Base-by-base conservation (phyloP, 345 rosid species). In the Hevea brasiliensis region DNA sequence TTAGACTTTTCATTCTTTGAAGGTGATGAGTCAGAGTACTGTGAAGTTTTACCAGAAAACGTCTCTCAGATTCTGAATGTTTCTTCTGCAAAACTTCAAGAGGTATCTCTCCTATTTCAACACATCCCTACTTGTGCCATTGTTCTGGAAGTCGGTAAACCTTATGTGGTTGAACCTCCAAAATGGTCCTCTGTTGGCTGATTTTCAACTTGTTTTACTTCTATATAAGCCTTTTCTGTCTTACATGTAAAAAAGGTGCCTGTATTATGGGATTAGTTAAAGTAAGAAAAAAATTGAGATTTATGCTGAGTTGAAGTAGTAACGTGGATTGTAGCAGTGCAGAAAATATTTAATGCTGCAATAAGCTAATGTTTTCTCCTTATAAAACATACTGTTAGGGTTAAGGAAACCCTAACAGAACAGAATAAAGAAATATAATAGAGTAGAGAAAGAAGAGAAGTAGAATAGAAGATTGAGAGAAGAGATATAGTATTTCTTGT, bases 1-100 rank as follows among this genome's bases (percentile, higher is more conserved):
- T 73, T 87, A 24, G 58, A 81, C 70, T 87, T 85, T 74, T 78
- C 83, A 42, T 69, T 27, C 12, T 35, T 67, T 59, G 82, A 81
- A 61, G 74, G 59, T 35, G 70, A 62, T 24, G 23, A 50, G 29
- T 58, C 77, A 53, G 70, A 80, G 44, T 26, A 32, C 60, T 27
- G 29, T 70, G 64, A 50, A 27, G n/a, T 42, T 60, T 23, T 72
- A 65, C 68, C 65, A 9, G 61, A 55, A 54, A 27, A 35, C 23
- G 60, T 59, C 56, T 20, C 71, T 58, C 72, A 72, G 29, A 51
- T 75, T 41, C 35, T 50, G 17, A 59, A 29, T 76, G 68, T n/a
- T 47, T 67, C 69, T 50, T 58, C 73, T 41, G 53, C 71, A 8
- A 20, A 47, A 60, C 66, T 61, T 62, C 55, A 76, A 59, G 71